phyloP scores from a whole-genome alignment of 306 rosid species.

The Cucumis cinereus region DNA sequence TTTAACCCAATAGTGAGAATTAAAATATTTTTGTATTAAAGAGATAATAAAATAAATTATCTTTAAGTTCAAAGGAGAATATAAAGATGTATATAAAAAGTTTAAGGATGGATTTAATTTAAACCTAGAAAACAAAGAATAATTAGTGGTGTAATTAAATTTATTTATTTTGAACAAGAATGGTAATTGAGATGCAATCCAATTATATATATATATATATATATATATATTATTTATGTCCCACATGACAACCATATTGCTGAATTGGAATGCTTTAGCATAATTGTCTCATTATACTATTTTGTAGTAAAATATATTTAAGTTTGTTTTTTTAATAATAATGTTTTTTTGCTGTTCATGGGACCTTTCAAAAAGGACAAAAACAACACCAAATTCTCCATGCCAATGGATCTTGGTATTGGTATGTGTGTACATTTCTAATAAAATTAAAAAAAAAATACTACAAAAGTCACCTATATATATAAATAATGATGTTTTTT shows the following conservation, averaged over 20 bases:
- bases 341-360: not conserved
- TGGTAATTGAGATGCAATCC: not conserved
- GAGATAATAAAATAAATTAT: no score
- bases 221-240: not conserved
- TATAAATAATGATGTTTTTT: not conserved
- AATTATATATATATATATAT: not conserved
- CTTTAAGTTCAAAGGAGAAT: no score
- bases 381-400: not conserved
- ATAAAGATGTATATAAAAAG: no score
- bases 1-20: no score
- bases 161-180: not conserved
- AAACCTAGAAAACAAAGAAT: not conserved
- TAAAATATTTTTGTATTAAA: no score
- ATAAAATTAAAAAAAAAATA: not conserved
- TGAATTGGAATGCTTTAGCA: conserved; percentile 9
- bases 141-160: not conserved
- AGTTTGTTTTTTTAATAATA: not conserved
- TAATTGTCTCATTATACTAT: conserved; percentile 7
- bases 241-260: conserved; percentile 9
- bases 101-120: not conserved
- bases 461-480: not conserved
- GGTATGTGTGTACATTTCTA: not conserved
- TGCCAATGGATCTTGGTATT: not conserved
- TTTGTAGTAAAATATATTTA: not conserved
- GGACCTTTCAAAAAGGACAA: not conserved